A percentile compares a stretch with the other conserved stretches of the same genome.
These are phyloP conservation scores for Schrenkiella parvula DNA, from an alignment of 345 rosid genomes.

Conservation along the genomic window DNA sequence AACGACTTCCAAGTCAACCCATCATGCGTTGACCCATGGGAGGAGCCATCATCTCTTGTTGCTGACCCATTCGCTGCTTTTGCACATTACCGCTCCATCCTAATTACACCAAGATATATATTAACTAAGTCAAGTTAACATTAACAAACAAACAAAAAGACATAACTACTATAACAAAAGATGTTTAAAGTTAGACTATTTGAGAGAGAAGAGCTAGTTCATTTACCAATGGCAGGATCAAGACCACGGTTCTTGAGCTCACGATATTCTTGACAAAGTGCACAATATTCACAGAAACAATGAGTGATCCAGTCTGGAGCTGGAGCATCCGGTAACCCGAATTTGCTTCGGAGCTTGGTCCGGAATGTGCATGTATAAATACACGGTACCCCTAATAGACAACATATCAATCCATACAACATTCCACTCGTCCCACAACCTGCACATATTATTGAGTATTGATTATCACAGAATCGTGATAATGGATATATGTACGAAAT, in stretches of 20 bases:
- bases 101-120: neutral
- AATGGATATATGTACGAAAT: neutral
- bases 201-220: neutral
- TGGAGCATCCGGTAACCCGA: constrained; percentile 49
- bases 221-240: constrained; percentile 46
- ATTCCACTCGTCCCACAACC: constrained; percentile 27
- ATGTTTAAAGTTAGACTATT: neutral
- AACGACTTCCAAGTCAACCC: constrained; percentile 14
- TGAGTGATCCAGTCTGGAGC: constrained; percentile 46
- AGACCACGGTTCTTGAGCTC: constrained; percentile 48
- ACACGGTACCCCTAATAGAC: constrained; percentile 16
- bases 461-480: neutral
- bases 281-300: constrained; percentile 43
- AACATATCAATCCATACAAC: constrained; percentile 27
- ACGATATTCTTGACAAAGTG: constrained; percentile 55
- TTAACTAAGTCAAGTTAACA: neutral
- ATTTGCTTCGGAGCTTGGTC: constrained; percentile 37
- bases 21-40: constrained; percentile 36
- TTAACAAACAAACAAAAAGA: neutral
- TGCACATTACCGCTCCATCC: constrained; percentile 35
- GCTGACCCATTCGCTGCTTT: constrained; percentile 14
- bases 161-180: neutral
- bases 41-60: constrained; percentile 35
- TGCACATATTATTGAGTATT: neutral
- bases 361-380: constrained; percentile 33